Percentiles rank a stretch among this genome's conserved stretches.
Conservation (phyloP, 1,284 basidiomycete genomes). For the Tilletiopsis washingtonensis region DNA sequence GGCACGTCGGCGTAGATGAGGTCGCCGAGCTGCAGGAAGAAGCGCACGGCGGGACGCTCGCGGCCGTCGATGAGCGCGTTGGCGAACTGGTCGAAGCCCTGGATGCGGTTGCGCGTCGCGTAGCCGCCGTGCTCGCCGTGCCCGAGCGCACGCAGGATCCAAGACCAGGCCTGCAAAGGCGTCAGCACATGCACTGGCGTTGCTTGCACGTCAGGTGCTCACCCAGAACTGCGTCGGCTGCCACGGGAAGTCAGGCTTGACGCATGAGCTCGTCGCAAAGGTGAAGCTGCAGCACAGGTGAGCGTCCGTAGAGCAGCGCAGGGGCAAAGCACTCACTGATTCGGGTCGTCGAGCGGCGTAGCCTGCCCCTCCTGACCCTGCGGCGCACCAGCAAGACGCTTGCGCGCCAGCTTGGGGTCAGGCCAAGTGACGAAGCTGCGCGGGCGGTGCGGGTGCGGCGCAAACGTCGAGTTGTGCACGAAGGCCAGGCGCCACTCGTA, state of each 20-base stretch:
- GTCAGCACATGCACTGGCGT: too few relatives aligned
- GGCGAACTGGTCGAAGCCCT: slow-evolving; percentile 62
- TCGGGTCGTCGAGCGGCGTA: slow-evolving; percentile 40
- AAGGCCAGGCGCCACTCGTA: slow-evolving; percentile 61
- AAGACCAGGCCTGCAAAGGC: slow-evolving; percentile 13
- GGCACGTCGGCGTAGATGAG: slow-evolving; percentile 73
- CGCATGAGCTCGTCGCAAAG: slow-evolving; percentile 41
- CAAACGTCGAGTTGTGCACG: slow-evolving; percentile 17
- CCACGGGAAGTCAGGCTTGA: slow-evolving; percentile 47
- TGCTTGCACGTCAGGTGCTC: too few relatives aligned
- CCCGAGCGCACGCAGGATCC: slow-evolving; percentile 9
- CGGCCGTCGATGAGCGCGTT: slow-evolving; percentile 19
- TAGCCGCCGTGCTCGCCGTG: slow-evolving; percentile 36
- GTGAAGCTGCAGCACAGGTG: slow-evolving; percentile 18
- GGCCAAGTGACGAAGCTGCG: slow-evolving; percentile 54
- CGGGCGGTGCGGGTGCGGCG: slow-evolving; percentile 3
- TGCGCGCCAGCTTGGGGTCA: slow-evolving; percentile 35
- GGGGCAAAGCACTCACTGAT: slow-evolving; percentile 17
- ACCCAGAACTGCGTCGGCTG: slow-evolving; percentile 44
- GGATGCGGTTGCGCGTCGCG: slow-evolving; percentile 52
- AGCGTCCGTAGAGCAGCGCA: not conserved
- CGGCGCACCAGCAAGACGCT: slow-evolving; percentile 1
- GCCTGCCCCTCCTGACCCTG: not conserved
- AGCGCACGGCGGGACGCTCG: slow-evolving; percentile 42
- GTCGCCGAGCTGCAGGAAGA: slow-evolving; percentile 49